phyloP scores from a whole-genome alignment of 2,329 filamentous ascomycete species.

The Lachnellula arida region DNA sequence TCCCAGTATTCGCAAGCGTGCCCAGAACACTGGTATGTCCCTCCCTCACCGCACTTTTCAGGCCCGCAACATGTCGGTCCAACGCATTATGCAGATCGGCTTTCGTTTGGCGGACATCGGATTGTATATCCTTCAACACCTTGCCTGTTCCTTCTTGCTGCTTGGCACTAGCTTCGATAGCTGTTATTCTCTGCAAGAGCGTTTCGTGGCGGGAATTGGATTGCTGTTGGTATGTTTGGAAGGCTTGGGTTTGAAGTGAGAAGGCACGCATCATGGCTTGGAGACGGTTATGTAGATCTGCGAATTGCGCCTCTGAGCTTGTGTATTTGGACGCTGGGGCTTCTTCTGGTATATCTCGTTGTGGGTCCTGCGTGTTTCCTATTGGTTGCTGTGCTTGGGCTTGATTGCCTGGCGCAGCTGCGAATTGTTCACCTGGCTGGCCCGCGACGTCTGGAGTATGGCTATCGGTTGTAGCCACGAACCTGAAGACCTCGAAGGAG shows the following conservation, averaged over 20 bases:
- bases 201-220: conserved; percentile 35
- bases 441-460: conserved; percentile 28
- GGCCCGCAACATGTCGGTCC: conserved; percentile 19
- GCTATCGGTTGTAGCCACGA: conserved; percentile 63
- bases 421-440: conserved; percentile 22
- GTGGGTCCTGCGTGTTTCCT: conserved; percentile 1
- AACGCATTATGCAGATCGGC: conserved; percentile 37
- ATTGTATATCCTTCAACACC: conserved; percentile 50
- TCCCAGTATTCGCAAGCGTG: conserved; percentile 5
- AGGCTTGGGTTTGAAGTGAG: conserved; percentile 53
- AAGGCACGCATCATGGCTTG: conserved; percentile 69
- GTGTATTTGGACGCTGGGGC: conserved; percentile 36
- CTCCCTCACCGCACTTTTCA: conserved; percentile 22
- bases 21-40: conserved; percentile 18
- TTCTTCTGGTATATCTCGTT: conserved; percentile 15
- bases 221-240: conserved; percentile 46
- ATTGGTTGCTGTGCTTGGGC: conserved; percentile 32
- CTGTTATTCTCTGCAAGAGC: conserved; percentile 10
- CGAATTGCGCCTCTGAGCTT: conserved; percentile 60
- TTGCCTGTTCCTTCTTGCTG: conserved; percentile 41
- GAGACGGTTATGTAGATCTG: conserved; percentile 79
- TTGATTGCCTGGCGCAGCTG: conserved; percentile 31
- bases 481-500: conserved; percentile 89
- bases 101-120: conserved; percentile 55
- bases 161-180: conserved; percentile 29